Evolutionary conservation across 2,329 filamentous ascomycete genomes (phyloP).

Genomic region (Hypoxylon sp.): DNA sequence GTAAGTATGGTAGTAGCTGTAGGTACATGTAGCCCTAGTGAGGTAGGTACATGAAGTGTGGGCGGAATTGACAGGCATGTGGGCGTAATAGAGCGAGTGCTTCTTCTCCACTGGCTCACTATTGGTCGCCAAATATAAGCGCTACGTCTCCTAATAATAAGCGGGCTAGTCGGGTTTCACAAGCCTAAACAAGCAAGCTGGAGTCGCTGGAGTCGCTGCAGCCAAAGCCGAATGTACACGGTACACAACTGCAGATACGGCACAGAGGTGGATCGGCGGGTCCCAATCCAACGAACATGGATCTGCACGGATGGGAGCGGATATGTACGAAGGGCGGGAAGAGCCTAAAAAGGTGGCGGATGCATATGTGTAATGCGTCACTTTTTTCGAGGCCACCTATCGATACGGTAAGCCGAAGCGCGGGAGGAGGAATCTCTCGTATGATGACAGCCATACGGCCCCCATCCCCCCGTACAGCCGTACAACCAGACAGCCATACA

Average conservation of each 20-base stretch:
- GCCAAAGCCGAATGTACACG: constrained; percentile 41
- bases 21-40: no score
- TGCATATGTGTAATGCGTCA: constrained; percentile 50
- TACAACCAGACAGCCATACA: no score
- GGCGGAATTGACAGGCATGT: constrained; percentile 24
- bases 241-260: constrained; percentile 47
- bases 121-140: constrained; percentile 34
- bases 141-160: constrained; percentile 24
- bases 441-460: constrained; percentile 18
- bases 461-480: no score
- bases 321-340: constrained; percentile 54
- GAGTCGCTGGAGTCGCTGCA: constrained; percentile 32
- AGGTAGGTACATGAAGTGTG: no score
- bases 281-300: constrained; percentile 50
- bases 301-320: constrained; percentile 53
- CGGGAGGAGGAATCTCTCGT: constrained; percentile 20
- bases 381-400: constrained; percentile 41
- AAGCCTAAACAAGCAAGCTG: constrained; percentile 19
- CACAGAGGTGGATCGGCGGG: constrained; percentile 48
- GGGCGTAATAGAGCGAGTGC: background rate
- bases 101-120: constrained; percentile 17
- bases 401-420: constrained; percentile 40
- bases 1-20: background rate
- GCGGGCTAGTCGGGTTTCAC: constrained; percentile 30
- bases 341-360: constrained; percentile 54